Base-by-base conservation (phyloP, 1,284 basidiomycete genomes). In the Pyrrhoderma lamaoense region DNA sequence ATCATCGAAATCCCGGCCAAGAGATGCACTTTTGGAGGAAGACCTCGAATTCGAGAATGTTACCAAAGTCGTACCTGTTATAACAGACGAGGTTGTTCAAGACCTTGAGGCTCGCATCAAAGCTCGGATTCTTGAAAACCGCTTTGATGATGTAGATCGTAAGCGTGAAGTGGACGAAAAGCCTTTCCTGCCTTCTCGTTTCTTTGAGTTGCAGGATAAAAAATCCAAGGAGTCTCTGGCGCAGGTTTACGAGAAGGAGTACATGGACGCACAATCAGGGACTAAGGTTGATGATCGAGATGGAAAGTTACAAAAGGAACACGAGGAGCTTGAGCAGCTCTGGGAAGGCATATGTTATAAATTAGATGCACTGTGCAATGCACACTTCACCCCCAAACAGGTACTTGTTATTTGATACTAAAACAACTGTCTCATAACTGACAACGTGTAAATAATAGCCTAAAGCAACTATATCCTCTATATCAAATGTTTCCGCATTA, bases 241-340 rank as follows among this genome's bases (percentile, higher is more conserved):
- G 5, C 90, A 99, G 69, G 90, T 98, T 54, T 99, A 99, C 68
- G 96, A 97, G 65, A 86, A 90, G 57, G 93, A 96, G 58, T 99
- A 89, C 67, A 74, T 84, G 45, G 80, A 82, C 1, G 76, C 79
- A 18, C 76, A 77, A 58, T 69, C 68, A n/a, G 79, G 71, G 49
- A 80, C 75, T 16, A 65, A 72, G 0, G 64, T 70, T 8, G 87
- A 93, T 58, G 89, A 93, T 59, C 76, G 91, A 1, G 94, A 99
- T 60, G 90, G 85, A 21, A 94, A 92, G 67, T 73, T 99, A 23
- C 74, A 77, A 61, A 87, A 90, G 64, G 91, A 96, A 66, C 95
- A 97, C 64, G 79, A 85, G 14, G 91, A 90, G 64, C 83, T 99
- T 48, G 83, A 87, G 53, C 71, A 73, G 45, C 61, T 88, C 8